Percentiles rank a stretch among this genome's conserved stretches.
These are phyloP conservation scores for Colletotrichum acutatum DNA, from an alignment of 2,329 filamentous ascomycete genomes.

Conservation along the genomic window DNA sequence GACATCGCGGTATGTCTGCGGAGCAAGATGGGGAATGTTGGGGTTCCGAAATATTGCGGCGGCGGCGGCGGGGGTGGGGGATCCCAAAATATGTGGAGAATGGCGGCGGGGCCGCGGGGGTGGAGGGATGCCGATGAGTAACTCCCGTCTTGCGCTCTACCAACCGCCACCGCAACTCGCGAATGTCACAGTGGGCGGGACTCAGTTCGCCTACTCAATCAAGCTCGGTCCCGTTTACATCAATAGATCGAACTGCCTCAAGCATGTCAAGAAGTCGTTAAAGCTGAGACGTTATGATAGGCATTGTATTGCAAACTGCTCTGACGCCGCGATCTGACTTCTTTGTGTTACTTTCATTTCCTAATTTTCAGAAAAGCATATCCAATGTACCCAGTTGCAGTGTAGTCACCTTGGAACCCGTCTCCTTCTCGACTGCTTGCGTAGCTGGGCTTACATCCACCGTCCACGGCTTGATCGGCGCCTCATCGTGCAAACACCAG, in stretches of 20 bases:
- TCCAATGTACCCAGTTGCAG: not conserved
- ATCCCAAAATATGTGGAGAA: not conserved
- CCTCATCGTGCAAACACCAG: constrained; percentile 21
- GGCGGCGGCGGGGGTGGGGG: not conserved
- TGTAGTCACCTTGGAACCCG: not conserved
- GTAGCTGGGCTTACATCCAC: constrained; percentile 5
- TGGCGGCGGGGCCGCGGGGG: not conserved
- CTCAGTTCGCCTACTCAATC: not conserved
- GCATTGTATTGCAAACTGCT: not conserved
- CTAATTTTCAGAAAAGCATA: not conserved
- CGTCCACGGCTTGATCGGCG: constrained; percentile 14
- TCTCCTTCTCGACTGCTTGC: not conserved
- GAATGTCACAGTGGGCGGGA: not conserved
- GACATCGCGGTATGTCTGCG: not conserved
- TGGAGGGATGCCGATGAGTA: not conserved
- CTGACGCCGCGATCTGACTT: not conserved
- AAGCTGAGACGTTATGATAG: not conserved
- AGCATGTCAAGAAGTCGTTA: not conserved
- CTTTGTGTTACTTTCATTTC: not conserved
- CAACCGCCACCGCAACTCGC: not conserved
- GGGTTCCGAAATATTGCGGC: not conserved
- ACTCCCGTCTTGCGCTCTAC: not conserved
- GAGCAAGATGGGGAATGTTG: not conserved
- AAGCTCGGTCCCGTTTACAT: not conserved
- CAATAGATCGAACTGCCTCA: not conserved